Base-by-base conservation (phyloP, 139 green algal species). In the Chlorokybus atmophyticus region DNA sequence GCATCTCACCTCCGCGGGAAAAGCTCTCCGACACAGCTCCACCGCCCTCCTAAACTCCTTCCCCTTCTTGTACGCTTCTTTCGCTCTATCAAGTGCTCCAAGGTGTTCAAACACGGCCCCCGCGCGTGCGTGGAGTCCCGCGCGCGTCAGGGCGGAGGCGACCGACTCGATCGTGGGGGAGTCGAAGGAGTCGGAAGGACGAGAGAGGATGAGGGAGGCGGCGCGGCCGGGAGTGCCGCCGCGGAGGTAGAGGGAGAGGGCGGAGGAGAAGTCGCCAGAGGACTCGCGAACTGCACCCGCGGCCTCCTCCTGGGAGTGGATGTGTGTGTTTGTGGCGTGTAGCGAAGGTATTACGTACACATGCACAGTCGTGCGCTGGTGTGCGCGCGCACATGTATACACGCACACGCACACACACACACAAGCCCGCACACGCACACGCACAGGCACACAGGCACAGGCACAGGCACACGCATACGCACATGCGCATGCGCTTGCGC, bases 171-270 rank as follows among this genome's bases (percentile, higher is more conserved):
- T 31, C 38, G 86, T 44, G 35, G 35, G 63, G 1, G 69, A 59
- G 0, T 61, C 51, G 40, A 86, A 78, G 31, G 74, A 78, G 38
- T 28, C 38, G 32, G 14, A 44, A 14, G 35, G 35, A 14, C 10
- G 35, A 14, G 35, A 14, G 35, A 14, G 35, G 35, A 14, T 10
- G 35, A 44, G 10, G 35, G 35, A 44, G 17, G 80, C 79, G 8
- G 83, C 83, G 7, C 73, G 64, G 10, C 67, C 79, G 8, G 83
- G 82, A 29, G 84, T 55, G 8, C 82, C 80, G 0, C 80, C 80
- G 40, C 83, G 84, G 35, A 93, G 68, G 66, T 88, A 88, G 19
- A 87, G 67, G 7, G 58, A 62, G 55, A 93, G 88, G 50, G 83
- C 83, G 1, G 64, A 69, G 35, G 85, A 38, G 66, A 74, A 59